Conservation (phyloP, 129 eudicot genomes). For the Cynara cardunculus region DNA sequence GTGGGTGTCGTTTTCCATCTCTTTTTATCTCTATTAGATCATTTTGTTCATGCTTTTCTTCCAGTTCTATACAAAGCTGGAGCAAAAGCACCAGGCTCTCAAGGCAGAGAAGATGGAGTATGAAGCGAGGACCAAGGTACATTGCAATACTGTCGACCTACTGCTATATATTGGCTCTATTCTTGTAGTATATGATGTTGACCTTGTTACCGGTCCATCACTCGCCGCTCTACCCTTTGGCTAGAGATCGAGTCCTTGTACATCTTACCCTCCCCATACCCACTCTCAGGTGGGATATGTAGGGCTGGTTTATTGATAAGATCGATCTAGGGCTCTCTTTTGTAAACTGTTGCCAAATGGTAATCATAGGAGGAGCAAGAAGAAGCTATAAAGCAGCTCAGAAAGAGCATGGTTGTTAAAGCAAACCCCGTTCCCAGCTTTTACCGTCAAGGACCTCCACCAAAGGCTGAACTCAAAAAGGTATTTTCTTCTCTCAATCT, state of each 20-base stretch:
- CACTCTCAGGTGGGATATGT: neutral
- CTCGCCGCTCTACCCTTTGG: neutral
- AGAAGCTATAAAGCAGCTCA: conserved; percentile 78
- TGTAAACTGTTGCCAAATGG: conserved; percentile 5
- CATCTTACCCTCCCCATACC: neutral
- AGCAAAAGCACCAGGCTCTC: conserved; percentile 81
- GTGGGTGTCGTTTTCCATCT: neutral
- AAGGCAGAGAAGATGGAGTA: conserved; percentile 83
- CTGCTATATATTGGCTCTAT: conserved; percentile 1
- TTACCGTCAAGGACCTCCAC: conserved; percentile 91
- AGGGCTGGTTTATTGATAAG: neutral
- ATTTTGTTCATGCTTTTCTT: neutral
- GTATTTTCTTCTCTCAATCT: conserved; percentile 32
- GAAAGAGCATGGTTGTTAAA: conserved; percentile 76
- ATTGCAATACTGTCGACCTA: neutral
- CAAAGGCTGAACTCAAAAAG: conserved; percentile 92
- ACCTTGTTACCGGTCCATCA: neutral
- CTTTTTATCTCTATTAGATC: neutral
- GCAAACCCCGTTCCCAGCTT: conserved; percentile 96
- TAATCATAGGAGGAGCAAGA: conserved; percentile 80
- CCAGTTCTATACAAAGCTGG: conserved; percentile 78
- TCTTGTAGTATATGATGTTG: neutral
- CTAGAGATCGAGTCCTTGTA: neutral
- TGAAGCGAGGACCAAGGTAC: conserved; percentile 90
- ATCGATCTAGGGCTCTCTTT: conserved; percentile 9